Percentiles rank a stretch among this genome's conserved stretches.
These are phyloP conservation scores for Adansonia madagascariensis DNA, from an alignment of 441 rosid genomes.

Conservation along the genomic window DNA sequence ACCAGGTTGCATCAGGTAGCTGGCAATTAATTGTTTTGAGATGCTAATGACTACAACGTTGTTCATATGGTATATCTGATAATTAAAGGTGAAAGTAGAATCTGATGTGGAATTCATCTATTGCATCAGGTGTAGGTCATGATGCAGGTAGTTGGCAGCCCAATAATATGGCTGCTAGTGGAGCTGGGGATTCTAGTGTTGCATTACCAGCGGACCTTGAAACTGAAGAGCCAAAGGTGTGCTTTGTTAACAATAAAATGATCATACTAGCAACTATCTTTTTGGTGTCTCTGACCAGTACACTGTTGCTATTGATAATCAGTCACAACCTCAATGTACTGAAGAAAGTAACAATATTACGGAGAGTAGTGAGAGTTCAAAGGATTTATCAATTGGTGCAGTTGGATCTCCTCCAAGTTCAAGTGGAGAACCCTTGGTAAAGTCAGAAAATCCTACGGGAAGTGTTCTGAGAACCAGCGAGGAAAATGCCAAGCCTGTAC, in stretches of 20 bases:
- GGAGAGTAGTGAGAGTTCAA: conserved; percentile 34
- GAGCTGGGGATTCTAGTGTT: conserved; percentile 43
- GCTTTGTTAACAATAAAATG: conserved; percentile 24
- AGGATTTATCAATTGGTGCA: conserved; percentile 34
- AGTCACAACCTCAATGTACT: conserved; percentile 34
- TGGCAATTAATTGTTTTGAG: conserved; percentile 27
- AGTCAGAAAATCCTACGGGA: conserved; percentile 42
- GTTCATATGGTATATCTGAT: conserved; percentile 14
- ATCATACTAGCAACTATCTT: conserved; percentile 2
- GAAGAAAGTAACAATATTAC: conserved; percentile 31
- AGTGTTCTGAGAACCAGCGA: conserved; percentile 46
- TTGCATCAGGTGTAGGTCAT: conserved; percentile 24
- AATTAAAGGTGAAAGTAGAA: conserved; percentile 37
- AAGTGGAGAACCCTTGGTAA: conserved; percentile 36
- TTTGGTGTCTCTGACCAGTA: conserved; percentile 23
- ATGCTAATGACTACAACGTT: conserved; percentile 20
- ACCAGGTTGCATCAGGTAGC: conserved; percentile 56
- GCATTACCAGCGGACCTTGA: conserved; percentile 37
- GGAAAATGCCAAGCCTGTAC: conserved; percentile 52
- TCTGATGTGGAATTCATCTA: conserved; percentile 29
- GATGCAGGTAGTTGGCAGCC: conserved; percentile 31
- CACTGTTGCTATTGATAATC: conserved; percentile 27
- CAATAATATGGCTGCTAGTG: conserved; percentile 24
- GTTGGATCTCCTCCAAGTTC: conserved; percentile 33
- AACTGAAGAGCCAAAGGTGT: conserved; percentile 51